Base-by-base conservation (phyloP, 2,329 filamentous ascomycete genomes). In the Orbilia blumenaviensis region DNA sequence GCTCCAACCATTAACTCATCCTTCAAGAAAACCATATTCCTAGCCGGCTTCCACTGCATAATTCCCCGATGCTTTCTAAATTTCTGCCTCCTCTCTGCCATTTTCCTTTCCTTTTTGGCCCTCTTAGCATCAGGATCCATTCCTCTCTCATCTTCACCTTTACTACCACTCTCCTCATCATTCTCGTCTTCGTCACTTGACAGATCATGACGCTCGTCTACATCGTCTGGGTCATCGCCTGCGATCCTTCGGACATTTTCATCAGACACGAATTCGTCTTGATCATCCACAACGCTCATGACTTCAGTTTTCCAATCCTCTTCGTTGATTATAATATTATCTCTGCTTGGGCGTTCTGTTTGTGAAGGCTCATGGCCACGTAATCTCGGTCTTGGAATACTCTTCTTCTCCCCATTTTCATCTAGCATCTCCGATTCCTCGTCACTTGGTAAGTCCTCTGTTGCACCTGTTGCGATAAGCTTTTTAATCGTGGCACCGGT, bases 21-120 rank as follows among this genome's bases (percentile, higher is more conserved):
- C 84, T 95, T 46, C 90, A 94, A 82, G 97, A 98, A 77, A 79
- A 90, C 89, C 21, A 89, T 86, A 81, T 97, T 97, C 42, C 94
- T 87, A 82, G 94, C 91, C 0, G 94, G 94, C 81, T 90, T 92
- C 93, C 94, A 98, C 83, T 98, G 94, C 92, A 97, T 96, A 81
- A 97, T 81, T 0, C 94, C 94, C 9, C 94, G 87, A 79, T 97
- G 93, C 84, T 94, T 93, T 81, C 89, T 89, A 81, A 87, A 85
- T 78, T 86, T 84, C 78, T 85, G 85, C 74, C 88, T 83, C 0
- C 88, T 88, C 78, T 88, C 27, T 67, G 77, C 78, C 80, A 21
- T 79, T 80, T 50, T 81, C 82, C 21, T 80, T 77, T 64, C 79
- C 48, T 69, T 78, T 77, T 56, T 77, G 79, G 64, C 71, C 62